phyloP scores from a whole-genome alignment of 2,329 filamentous ascomycete genomes.

The Fusarium concolor region DNA sequence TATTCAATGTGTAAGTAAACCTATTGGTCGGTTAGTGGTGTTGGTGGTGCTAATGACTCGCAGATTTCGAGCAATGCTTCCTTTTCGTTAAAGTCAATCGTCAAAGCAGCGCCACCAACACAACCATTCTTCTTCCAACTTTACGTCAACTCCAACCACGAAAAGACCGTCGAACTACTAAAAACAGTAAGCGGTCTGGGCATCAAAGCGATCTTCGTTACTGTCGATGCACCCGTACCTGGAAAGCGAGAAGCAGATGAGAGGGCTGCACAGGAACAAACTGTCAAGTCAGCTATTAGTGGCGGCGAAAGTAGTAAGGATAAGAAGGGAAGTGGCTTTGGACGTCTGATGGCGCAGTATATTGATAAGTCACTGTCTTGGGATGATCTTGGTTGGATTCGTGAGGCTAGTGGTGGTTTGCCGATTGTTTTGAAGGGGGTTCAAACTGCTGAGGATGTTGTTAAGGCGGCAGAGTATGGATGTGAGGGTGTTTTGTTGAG shows the following conservation, averaged over 20 bases:
- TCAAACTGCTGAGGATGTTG: constrained; percentile 66
- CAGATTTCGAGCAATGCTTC: constrained; percentile 45
- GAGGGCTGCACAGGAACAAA: constrained; percentile 60
- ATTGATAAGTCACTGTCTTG: constrained; percentile 64
- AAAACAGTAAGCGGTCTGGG: constrained; percentile 55
- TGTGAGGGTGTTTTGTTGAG: constrained; percentile 66
- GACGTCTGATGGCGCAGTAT: constrained; percentile 62
- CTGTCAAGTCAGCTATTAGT: constrained; percentile 52
- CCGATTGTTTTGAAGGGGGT: constrained; percentile 69
- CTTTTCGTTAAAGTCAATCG: constrained; percentile 41
- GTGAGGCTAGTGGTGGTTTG: constrained; percentile 54
- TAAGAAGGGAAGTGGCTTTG: constrained; percentile 65
- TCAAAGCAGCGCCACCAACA: constrained; percentile 25
- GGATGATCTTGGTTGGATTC: constrained; percentile 66
- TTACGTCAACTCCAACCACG: constrained; percentile 64
- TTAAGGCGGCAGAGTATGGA: constrained; percentile 59
- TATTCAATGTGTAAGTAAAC: constrained; percentile 39
- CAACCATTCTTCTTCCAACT: constrained; percentile 55
- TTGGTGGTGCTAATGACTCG: accelerated
- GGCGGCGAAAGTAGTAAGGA: constrained; percentile 59
- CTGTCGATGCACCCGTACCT: constrained; percentile 66
- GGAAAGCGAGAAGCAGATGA: constrained; percentile 69
- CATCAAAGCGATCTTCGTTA: constrained; percentile 63
- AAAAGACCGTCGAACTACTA: constrained; percentile 61
- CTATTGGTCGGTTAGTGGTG: accelerated